Base-by-base conservation (phyloP, 202 grass and related monocot genomes). In the Digitaria exilis region DNA sequence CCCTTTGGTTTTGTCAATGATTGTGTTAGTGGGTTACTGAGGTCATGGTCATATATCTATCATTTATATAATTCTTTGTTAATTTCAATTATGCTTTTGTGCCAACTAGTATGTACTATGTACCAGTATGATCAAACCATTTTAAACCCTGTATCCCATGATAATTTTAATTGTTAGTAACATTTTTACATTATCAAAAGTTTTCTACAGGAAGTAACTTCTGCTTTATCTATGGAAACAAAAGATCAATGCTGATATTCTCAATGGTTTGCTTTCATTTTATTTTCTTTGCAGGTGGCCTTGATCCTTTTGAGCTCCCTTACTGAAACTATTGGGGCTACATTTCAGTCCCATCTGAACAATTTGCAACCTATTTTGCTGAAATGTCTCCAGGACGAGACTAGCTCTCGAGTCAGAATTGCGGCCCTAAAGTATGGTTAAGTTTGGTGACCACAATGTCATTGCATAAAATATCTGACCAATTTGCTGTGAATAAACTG, bases 251-350 rank as follows among this genome's bases (percentile, higher is more conserved):
- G 18, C 44, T 80, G 74, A 80, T 42, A 10, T 9, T 32, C 30
- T 68, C 24, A 10, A 22, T 82, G 11, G 87, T 35, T 42, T 67
- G 43, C 13, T 85, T 39, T 62, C 32, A 34, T 81, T 59, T 49
- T 42, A 5, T 73, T 79, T 71, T 84, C 24, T 84, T 73, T 82
- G 80, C 89, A 98, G 96, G 96, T 98, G 78, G 93, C 93, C 73
- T 82, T 98, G 86, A 96, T 98, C 75, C 87, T 98, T 77, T 98
- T 98, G 85, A 98, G 96, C 78, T 98, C 96, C 81, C 93, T 98
- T 73, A 96, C 96, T 65, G 96, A 98, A 87, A 98, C 96, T 61
- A 98, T 96, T 6, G 93, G 96, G 55, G 88, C 91, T 65, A 98
- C 91, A 14, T 96, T 98, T 90, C 96, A 96, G 73, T 89, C 96